These are phyloP conservation scores for Pythium biforme DNA, from an alignment of 352 stramenopile genomes.

Conservation along the genomic window DNA sequence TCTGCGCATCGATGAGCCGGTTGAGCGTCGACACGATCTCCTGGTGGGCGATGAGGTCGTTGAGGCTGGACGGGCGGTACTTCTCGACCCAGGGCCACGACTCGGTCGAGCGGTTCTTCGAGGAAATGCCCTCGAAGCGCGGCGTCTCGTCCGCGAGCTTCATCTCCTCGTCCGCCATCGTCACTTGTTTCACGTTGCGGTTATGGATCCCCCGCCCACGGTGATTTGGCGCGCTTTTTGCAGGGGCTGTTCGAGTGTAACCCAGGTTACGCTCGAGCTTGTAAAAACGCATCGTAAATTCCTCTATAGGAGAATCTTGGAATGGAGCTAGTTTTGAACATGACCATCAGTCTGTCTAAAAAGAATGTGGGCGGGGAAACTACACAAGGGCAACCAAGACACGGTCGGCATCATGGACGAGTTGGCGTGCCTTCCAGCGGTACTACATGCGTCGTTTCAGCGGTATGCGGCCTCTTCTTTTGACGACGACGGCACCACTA, in stretches of 20 bases:
- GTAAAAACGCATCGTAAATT: not conserved
- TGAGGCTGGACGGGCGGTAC: conserved; percentile 93
- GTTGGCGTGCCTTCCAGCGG: conserved; percentile 8
- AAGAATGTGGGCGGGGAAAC: too few species aligned
- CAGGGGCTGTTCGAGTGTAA: not conserved
- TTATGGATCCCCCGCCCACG: not conserved
- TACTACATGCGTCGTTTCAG: conserved; percentile 3
- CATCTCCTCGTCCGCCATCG: conserved; percentile 67
- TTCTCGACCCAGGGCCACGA: conserved; percentile 98
- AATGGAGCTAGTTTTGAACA: not conserved
- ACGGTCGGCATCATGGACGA: conserved; percentile 6
- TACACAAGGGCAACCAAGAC: too few species aligned
- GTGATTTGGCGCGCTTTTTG: conserved; percentile 22
- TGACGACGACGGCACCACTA: not conserved
- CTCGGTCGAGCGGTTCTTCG: conserved; percentile 74
- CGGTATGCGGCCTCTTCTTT: not conserved
- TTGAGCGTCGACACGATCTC: conserved; percentile 97
- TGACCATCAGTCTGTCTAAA: not conserved
- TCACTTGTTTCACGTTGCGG: not conserved
- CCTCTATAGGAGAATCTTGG: not conserved
- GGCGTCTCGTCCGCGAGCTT: conserved; percentile 52
- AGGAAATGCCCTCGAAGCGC: conserved; percentile 82
- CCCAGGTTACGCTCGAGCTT: too few species aligned
- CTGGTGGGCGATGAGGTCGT: conserved; percentile 96
- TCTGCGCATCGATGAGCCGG: conserved; percentile 94